Conservation (phyloP, 2,329 filamentous ascomycete genomes). For the Phaeosphaeriaceae sp. region DNA sequence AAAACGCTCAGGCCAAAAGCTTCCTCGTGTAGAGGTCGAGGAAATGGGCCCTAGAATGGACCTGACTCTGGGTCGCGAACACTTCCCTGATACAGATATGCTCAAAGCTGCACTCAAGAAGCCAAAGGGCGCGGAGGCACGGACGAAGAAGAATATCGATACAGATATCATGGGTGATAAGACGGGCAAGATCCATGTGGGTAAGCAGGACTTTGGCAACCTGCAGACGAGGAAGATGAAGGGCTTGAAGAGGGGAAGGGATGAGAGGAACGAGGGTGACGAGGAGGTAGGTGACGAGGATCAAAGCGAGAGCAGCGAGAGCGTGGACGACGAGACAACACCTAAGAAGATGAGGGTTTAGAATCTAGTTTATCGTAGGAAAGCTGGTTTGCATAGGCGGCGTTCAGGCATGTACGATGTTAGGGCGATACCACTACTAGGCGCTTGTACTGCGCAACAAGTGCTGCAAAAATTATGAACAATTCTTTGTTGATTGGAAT, state of each 20-base stretch:
- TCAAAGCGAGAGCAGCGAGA: constrained; percentile 15
- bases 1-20: constrained; percentile 81
- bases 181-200: constrained; percentile 89
- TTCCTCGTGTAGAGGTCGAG: constrained; percentile 90
- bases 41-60: constrained; percentile 96
- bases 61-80: constrained; percentile 81
- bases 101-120: constrained; percentile 92
- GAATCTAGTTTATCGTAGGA: not conserved
- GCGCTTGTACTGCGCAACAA: constrained; percentile 3
- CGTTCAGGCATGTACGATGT: constrained; percentile 28
- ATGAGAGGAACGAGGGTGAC: constrained; percentile 27
- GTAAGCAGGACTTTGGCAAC: constrained; percentile 83
- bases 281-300: constrained; percentile 40
- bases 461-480: constrained; percentile 5
- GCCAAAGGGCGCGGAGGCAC: constrained; percentile 74
- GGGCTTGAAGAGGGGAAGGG: constrained; percentile 83
- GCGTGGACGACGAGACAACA: constrained; percentile 24
- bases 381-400: constrained; percentile 33
- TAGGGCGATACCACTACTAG: not conserved
- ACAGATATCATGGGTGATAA: constrained; percentile 95
- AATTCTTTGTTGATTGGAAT: not conserved
- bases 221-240: constrained; percentile 99
- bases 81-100: constrained; percentile 77
- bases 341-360: constrained; percentile 37
- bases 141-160: constrained; percentile 93